Base-by-base conservation (phyloP, 768 basidiomycete genomes). In the Mycena galopus region DNA sequence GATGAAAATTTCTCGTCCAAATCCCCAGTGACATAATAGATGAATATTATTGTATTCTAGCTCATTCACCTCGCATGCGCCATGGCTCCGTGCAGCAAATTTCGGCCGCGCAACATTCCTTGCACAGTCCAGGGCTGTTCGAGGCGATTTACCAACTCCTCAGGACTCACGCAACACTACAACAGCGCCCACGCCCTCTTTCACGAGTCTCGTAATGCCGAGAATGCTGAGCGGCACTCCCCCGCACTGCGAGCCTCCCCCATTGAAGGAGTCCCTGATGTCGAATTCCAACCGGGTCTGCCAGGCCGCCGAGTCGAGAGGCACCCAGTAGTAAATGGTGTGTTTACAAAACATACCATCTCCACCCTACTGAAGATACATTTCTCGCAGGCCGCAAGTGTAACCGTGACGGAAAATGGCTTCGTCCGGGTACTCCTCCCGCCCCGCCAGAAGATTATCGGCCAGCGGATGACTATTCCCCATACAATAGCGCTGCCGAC, bases 161-260 rank as follows among this genome's bases (percentile, higher is more conserved):
- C 66, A 6, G 66, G 66, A 11, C 59, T 51, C 23, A 61, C 67
- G 7, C 59, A 69, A 50, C 67, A 69, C 50, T 25, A 11, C 23
- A 33, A 27, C 29, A 37, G 27, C 44, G 32, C 37, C 55, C 35
- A 37, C 4, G 14, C 35, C 35, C 35, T 4, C 35, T 37, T 37
- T 37, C 35, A 37, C 4, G 35, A 37, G 3, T 37, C 35, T 37
- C 35, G 35, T 4, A 37, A 37, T 37, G 3, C 35, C n/a, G n/a
- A n/a, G n/a, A n/a, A n/a, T n/a, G n/a, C n/a, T 37, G 14, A 14
- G 3, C 35, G 3, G 53, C 57, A n/a, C 4, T 27, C 25, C 21
- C 9, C 30, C 14, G 32, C 33, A 3, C 37, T 35, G 2, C 47
- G 25, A 10, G 11, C n/a, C 50, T 51, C 50, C 50, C 2, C 35